Evolutionary conservation across 2,329 filamentous ascomycete genomes (phyloP).

Genomic region (Bipolaris sorokiniana): DNA sequence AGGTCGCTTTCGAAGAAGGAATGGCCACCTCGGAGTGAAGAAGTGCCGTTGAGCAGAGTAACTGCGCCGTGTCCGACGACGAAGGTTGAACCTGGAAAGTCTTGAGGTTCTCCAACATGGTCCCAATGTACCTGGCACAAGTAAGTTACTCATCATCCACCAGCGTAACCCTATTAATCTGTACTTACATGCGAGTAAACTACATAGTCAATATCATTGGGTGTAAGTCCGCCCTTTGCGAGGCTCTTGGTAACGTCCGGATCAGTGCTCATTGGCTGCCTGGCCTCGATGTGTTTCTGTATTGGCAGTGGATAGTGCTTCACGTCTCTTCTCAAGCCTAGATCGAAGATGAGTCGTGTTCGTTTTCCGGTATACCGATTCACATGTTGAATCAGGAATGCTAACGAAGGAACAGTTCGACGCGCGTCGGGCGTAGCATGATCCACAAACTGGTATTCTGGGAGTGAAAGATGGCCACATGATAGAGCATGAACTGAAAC

Average conservation of each 20-base stretch:
- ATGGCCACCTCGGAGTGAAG: slow-evolving; percentile 37
- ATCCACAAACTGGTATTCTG: slow-evolving; percentile 57
- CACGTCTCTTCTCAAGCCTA: slow-evolving; percentile 58
- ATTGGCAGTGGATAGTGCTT: slow-evolving; percentile 54
- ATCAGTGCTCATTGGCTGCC: slow-evolving; percentile 52
- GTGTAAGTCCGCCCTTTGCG: slow-evolving; percentile 42
- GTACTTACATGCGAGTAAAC: slow-evolving; percentile 51
- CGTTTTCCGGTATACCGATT: slow-evolving; percentile 43
- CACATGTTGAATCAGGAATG: slow-evolving; percentile 61
- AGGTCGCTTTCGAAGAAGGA: slow-evolving; percentile 55
- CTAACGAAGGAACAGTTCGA: slow-evolving; percentile 60
- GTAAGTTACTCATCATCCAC: not conserved
- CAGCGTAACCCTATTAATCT: not conserved
- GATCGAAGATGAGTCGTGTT: slow-evolving; percentile 59
- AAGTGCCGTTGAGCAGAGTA: slow-evolving; percentile 31
- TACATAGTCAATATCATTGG: slow-evolving; percentile 51
- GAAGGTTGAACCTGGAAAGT: slow-evolving; percentile 49
- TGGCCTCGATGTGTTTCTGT: slow-evolving; percentile 55
- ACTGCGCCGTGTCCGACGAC: slow-evolving; percentile 47
- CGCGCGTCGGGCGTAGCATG: slow-evolving; percentile 53
- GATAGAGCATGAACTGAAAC: slow-evolving; percentile 50
- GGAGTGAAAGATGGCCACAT: slow-evolving; percentile 54
- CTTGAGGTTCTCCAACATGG: slow-evolving; percentile 50
- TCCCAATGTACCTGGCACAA: slow-evolving; percentile 50
- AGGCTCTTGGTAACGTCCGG: slow-evolving; percentile 51